phyloP scores from a whole-genome alignment of 441 rosid species.

The Adansonia grandidieri region DNA sequence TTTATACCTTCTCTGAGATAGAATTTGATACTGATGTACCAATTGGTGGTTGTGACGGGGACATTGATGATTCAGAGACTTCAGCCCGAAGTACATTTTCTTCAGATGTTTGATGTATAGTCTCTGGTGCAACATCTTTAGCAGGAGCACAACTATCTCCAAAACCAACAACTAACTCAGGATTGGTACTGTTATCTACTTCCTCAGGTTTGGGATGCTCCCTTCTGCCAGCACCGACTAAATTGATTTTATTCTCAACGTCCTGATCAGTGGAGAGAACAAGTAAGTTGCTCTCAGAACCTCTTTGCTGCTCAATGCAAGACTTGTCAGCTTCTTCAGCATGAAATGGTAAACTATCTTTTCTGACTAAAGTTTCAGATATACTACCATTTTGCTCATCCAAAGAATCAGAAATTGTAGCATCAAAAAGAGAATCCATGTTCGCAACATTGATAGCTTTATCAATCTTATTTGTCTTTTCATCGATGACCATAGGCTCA shows the following conservation, averaged over 20 bases:
- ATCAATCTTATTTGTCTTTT: slow-evolving; percentile 35
- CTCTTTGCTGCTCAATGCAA: slow-evolving; percentile 37
- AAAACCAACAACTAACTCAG: slow-evolving; percentile 37
- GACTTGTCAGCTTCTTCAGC: slow-evolving; percentile 34
- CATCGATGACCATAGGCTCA: slow-evolving; percentile 33
- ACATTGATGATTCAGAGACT: slow-evolving; percentile 33
- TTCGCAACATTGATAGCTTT: slow-evolving; percentile 32
- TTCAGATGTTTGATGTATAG: slow-evolving; percentile 27
- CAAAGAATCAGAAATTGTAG: slow-evolving; percentile 15
- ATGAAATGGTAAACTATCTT: slow-evolving; percentile 30
- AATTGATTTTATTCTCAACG: slow-evolving; percentile 29
- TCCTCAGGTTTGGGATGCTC: slow-evolving; percentile 29
- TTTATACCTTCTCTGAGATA: slow-evolving; percentile 42
- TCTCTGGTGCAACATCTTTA: slow-evolving; percentile 25
- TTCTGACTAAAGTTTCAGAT: slow-evolving; percentile 30
- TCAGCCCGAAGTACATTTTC: slow-evolving; percentile 31
- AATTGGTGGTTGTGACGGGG: slow-evolving; percentile 31
- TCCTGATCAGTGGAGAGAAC: slow-evolving; percentile 22
- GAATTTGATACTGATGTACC: slow-evolving; percentile 28
- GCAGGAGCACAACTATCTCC: slow-evolving; percentile 24
- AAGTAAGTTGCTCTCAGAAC: slow-evolving; percentile 29
- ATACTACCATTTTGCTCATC: slow-evolving; percentile 31
- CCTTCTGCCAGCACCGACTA: slow-evolving; percentile 25
- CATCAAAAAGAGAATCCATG: slow-evolving; percentile 35
- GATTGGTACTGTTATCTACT: slow-evolving; percentile 24